Percentiles rank a stretch among this genome's conserved stretches.
These are phyloP conservation scores for Malbranchea zuffiana DNA, from an alignment of 2,329 filamentous ascomycete species.

Conservation along the genomic window DNA sequence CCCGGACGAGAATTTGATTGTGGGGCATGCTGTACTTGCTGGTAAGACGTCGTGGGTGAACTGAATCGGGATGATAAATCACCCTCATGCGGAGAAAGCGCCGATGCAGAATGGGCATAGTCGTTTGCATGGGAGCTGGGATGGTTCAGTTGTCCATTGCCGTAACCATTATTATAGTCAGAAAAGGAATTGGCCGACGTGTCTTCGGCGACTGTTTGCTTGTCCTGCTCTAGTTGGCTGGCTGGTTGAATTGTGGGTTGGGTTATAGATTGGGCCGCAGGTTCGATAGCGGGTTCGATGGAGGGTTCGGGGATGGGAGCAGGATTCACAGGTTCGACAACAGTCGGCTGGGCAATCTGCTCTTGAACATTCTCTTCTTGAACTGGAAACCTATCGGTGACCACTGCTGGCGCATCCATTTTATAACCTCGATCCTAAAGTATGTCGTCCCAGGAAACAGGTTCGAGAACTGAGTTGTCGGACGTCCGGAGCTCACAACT, in stretches of 20 bases:
- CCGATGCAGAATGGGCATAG: constrained; percentile 30
- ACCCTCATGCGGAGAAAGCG: constrained; percentile 39
- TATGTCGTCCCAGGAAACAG: too few species aligned
- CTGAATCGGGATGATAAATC: constrained; percentile 34
- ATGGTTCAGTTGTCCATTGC: constrained; percentile 39
- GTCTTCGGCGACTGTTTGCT: constrained; percentile 30
- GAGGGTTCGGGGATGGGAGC: not conserved
- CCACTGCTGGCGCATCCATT: constrained; percentile 13
- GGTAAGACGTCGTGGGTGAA: constrained; percentile 33
- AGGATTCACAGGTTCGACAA: not conserved
- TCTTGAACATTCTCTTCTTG: constrained; percentile 11
- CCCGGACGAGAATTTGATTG: constrained; percentile 37
- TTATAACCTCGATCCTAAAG: constrained; percentile 1
- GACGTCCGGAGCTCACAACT: too few species aligned
- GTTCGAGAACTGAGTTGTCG: too few species aligned
- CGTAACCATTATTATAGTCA: constrained; percentile 29
- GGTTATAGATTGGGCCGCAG: too few species aligned
- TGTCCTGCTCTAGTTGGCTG: constrained; percentile 20
- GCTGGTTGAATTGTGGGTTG: constrained; percentile 5
- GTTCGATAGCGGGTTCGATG: not conserved
- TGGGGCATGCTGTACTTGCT: constrained; percentile 25
- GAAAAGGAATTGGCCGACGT: constrained; percentile 17
- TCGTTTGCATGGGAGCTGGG: constrained; percentile 38
- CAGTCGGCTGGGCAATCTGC: not conserved
- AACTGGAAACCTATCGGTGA: constrained; percentile 10